Percentiles rank a stretch among this genome's conserved stretches.
Conservation (phyloP, 1,284 basidiomycete species). For the Puccinia hordei region DNA sequence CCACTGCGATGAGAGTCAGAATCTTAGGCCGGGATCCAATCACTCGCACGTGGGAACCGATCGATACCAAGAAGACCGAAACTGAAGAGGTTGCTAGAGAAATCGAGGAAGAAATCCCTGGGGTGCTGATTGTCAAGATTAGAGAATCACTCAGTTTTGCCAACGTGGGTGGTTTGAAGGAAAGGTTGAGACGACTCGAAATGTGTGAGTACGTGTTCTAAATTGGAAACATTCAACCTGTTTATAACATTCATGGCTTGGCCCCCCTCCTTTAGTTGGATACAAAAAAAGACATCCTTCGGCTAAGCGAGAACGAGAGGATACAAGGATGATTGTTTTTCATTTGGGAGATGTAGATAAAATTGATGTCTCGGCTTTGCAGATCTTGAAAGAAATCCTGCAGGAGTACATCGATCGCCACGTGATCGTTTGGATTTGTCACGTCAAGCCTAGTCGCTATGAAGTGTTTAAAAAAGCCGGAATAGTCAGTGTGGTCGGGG, state of each 20-base stretch:
- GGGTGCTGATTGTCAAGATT: conserved; percentile 77
- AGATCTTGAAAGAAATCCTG: conserved; percentile 45
- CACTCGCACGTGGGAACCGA: conserved; percentile 76
- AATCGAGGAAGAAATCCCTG: conserved; percentile 71
- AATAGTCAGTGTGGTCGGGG: conserved; percentile 35
- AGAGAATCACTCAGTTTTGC: conserved; percentile 78
- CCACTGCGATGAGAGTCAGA: conserved; percentile 46
- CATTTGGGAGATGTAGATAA: conserved; percentile 49
- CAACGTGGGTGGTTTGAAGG: conserved; percentile 45
- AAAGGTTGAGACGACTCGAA: conserved; percentile 47
- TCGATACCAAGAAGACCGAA: conserved; percentile 59
- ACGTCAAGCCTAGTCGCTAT: conserved; percentile 35
- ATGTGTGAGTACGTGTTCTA: conserved; percentile 28
- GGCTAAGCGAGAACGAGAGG: conserved; percentile 38
- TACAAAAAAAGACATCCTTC: conserved; percentile 48
- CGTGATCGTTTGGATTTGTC: conserved; percentile 49
- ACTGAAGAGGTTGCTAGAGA: conserved; percentile 72
- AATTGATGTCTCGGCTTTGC: conserved; percentile 46
- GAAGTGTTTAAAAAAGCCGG: conserved; percentile 32
- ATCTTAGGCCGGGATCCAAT: conserved; percentile 72
- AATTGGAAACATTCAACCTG: not conserved
- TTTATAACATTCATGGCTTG: not conserved
- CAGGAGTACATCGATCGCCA: conserved; percentile 39
- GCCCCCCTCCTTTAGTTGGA: conserved; percentile 11
- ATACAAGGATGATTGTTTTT: conserved; percentile 41